These are phyloP conservation scores for Entonaema liquescens DNA, from an alignment of 495 filamentous ascomycete genomes.

Conservation along the genomic window DNA sequence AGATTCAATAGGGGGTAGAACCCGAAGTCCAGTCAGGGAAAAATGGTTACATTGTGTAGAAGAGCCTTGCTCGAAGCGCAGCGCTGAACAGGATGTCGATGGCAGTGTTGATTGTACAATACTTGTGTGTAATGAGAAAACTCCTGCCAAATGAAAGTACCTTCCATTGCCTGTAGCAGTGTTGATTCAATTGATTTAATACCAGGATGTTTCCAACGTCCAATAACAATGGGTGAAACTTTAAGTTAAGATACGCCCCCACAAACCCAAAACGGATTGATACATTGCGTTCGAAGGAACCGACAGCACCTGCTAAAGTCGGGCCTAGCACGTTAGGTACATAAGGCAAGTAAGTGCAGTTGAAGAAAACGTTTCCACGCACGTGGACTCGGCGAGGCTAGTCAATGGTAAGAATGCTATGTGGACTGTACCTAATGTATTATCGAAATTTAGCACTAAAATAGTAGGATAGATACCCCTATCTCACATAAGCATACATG, in stretches of 20 bases:
- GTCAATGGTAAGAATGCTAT: neutral
- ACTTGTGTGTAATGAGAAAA: no score
- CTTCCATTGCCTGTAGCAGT: conserved; percentile 1
- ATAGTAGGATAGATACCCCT: conserved; percentile 2
- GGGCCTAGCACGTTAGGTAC: neutral
- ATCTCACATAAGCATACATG: neutral
- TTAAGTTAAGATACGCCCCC: conserved; percentile 22
- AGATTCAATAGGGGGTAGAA: conserved; percentile 29
- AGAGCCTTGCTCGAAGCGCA: conserved; percentile 23
- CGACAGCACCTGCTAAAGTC: neutral
- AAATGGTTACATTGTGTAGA: conserved; percentile 38
- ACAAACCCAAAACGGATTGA: conserved; percentile 31
- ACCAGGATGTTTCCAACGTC: conserved; percentile 12
- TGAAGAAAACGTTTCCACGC: conserved; percentile 4
- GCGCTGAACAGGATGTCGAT: neutral
- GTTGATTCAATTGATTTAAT: neutral
- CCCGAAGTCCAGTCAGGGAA: conserved; percentile 16
- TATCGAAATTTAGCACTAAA: neutral
- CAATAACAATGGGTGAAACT: conserved; percentile 20
- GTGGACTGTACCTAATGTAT: neutral
- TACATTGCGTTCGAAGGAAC: neutral
- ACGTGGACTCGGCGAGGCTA: neutral
- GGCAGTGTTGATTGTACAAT: no score
- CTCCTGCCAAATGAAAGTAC: no score
- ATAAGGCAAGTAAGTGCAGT: neutral